A percentile compares a stretch with the other conserved stretches of the same genome.
These are phyloP conservation scores for Nemania bipapillata DNA, from an alignment of 2,329 filamentous ascomycete genomes.

Conservation along the genomic window DNA sequence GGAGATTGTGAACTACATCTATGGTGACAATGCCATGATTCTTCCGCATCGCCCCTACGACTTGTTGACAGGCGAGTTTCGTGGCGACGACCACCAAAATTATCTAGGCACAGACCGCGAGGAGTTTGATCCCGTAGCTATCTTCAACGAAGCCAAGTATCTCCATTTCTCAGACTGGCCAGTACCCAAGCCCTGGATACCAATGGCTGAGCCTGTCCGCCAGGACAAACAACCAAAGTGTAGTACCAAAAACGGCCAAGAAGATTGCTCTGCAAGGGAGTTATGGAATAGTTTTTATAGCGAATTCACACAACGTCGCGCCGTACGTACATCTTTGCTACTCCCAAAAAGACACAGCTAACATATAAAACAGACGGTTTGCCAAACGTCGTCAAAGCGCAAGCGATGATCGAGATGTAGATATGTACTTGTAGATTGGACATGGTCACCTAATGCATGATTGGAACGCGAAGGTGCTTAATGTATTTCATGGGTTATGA, in stretches of 20 bases:
- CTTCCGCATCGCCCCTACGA: conserved; percentile 72
- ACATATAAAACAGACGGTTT: conserved; percentile 36
- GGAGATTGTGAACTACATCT: conserved; percentile 73
- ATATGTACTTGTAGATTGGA: conserved; percentile 20
- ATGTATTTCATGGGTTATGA: conserved; percentile 35
- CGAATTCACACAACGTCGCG: conserved; percentile 50
- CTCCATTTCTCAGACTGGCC: conserved; percentile 80
- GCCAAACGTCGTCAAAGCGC: conserved; percentile 30
- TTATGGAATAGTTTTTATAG: conserved; percentile 53
- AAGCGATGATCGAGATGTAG: conserved; percentile 24
- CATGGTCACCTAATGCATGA: conserved; percentile 14
- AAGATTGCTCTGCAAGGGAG: conserved; percentile 50
- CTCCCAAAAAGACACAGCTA: conserved; percentile 12
- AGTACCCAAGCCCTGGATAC: conserved; percentile 68
- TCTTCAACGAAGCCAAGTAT: conserved; percentile 70
- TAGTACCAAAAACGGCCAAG: conserved; percentile 43
- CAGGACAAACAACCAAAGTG: conserved; percentile 51
- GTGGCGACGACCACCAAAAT: conserved; percentile 59
- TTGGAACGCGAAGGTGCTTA: conserved; percentile 14
- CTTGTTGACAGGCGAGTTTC: conserved; percentile 71
- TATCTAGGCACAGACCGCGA: conserved; percentile 57
- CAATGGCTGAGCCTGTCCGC: conserved; percentile 44
- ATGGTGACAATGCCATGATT: conserved; percentile 66
- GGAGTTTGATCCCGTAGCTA: conserved; percentile 66
- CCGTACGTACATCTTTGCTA: conserved; percentile 39